Base-by-base conservation (phyloP, 352 stramenopile genomes). In the Thalassiosira allenii region DNA sequence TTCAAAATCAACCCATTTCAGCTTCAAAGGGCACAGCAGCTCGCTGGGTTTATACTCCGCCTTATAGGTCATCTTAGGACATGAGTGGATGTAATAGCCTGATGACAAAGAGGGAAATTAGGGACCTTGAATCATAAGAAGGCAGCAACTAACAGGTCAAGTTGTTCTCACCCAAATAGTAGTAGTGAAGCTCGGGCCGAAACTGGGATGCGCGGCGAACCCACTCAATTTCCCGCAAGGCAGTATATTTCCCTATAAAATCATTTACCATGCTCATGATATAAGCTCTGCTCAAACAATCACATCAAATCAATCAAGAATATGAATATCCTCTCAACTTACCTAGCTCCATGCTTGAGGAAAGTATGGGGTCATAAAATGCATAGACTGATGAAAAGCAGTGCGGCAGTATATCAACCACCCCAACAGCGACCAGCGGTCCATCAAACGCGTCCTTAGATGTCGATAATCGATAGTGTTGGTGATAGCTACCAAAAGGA, bases 11-110 rank as follows among this genome's bases (percentile, higher is more conserved):
- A 94, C 81, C 89, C 90, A 95, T 61, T 83, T 44, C 12, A 85
- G 81, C 52, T 68, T 76, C 5, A 79, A 68, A 1, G 92, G 91
- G 73, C 91, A 95, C 6, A 95, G 63, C 43, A 95, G 72, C 62
- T 95, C 77, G 70, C 81, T 91, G 23, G 91, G 92, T 71, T 89
- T 82, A 75, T 94, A 95, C 37, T 94, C 85, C 23, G 87, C 89
- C 75, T 95, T 95, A 75, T 95, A 95, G 25, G 66, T 75, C 92
- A 95, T 95, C 68, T 95, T 95, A 52, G 61, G 65, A 79, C 91
- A 95, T 37, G 62, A 88, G 41, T 92, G 83, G 71, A 95, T 93
- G 75, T 93, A 95, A 75, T 93, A 94, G 12, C 91, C 68, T 77
- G 9, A 32, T 22, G 3, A 30, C 20, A 40, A 51, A 2, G n/a